Conservation (phyloP, 2,329 filamentous ascomycete genomes). For the Sphaerulina vaccinii region DNA sequence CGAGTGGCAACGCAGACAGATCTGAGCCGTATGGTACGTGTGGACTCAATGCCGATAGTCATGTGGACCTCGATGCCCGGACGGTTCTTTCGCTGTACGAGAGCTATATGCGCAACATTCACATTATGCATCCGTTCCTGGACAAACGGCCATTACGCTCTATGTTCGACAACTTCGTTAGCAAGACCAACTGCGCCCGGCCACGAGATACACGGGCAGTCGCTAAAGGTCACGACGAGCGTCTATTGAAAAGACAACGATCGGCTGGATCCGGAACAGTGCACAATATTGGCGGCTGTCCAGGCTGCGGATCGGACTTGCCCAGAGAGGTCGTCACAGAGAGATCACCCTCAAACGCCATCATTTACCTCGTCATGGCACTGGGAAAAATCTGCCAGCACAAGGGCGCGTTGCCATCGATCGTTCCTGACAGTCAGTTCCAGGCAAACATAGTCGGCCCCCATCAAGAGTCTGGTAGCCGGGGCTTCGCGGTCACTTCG, state of each 20-base stretch:
- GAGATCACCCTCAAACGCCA: constrained; percentile 72
- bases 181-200: constrained; percentile 43
- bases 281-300: constrained; percentile 8
- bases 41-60: constrained; percentile 54
- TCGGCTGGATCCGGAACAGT: constrained; percentile 32
- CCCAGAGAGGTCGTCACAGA: constrained; percentile 41
- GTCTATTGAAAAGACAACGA: constrained; percentile 34
- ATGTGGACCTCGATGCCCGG: constrained; percentile 53
- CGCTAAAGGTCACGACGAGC: constrained; percentile 25
- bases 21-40: constrained; percentile 42
- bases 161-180: constrained; percentile 54
- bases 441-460: constrained; percentile 40
- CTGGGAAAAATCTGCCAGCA: constrained; percentile 78
- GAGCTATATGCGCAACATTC: constrained; percentile 60
- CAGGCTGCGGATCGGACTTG: constrained; percentile 12
- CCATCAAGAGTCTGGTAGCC: constrained; percentile 27
- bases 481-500: constrained; percentile 29
- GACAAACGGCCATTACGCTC: constrained; percentile 53
- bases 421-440: constrained; percentile 53
- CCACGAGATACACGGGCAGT: constrained; percentile 32
- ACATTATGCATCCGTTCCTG: constrained; percentile 64
- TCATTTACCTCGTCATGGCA: constrained; percentile 79
- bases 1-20: constrained; percentile 33
- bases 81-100: constrained; percentile 53
- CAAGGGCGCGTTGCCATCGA: constrained; percentile 51